Evolutionary conservation across 2,329 filamentous ascomycete species (phyloP).

Genomic region (Ceratocystis cacaofunesta): DNA sequence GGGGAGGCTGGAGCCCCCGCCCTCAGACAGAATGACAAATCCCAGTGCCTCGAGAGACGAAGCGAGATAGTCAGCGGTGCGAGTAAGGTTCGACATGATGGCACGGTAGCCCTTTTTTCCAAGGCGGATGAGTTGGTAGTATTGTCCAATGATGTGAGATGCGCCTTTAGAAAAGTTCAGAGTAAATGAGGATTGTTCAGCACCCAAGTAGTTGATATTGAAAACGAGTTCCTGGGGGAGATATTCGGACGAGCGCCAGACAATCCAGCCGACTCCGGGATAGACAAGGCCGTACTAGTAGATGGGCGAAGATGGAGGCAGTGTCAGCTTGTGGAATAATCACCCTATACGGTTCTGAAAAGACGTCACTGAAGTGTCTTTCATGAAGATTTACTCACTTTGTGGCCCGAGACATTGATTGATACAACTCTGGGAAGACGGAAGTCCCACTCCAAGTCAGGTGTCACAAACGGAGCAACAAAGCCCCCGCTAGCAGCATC

Average conservation of each 20-base stretch:
- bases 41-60: conserved; percentile 57
- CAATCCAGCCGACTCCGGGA: conserved; percentile 84
- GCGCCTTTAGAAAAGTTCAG: conserved; percentile 96
- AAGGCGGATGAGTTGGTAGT: conserved; percentile 91
- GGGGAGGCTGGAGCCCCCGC: conserved; percentile 62
- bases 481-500: conserved; percentile 88
- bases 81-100: conserved; percentile 89
- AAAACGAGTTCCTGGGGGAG: conserved; percentile 87
- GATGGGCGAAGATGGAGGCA: neutral
- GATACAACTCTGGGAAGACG: conserved; percentile 74
- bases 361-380: neutral
- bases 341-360: neutral
- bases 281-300: conserved; percentile 50
- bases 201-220: conserved; percentile 98
- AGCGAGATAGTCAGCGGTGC: conserved; percentile 76
- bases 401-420: conserved; percentile 91
- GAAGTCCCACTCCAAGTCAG: conserved; percentile 82
- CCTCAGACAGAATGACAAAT: conserved; percentile 79
- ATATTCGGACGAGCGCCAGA: conserved; percentile 73
- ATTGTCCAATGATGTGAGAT: conserved; percentile 88
- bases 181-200: conserved; percentile 89
- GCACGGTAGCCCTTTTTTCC: conserved; percentile 82
- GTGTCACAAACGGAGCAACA: conserved; percentile 79
- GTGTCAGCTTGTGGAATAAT: neutral
- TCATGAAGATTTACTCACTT: conserved; percentile 29